These are phyloP conservation scores for Botrytis cinerea DNA, from an alignment of 2,329 filamentous ascomycete species.

Conservation along the genomic window DNA sequence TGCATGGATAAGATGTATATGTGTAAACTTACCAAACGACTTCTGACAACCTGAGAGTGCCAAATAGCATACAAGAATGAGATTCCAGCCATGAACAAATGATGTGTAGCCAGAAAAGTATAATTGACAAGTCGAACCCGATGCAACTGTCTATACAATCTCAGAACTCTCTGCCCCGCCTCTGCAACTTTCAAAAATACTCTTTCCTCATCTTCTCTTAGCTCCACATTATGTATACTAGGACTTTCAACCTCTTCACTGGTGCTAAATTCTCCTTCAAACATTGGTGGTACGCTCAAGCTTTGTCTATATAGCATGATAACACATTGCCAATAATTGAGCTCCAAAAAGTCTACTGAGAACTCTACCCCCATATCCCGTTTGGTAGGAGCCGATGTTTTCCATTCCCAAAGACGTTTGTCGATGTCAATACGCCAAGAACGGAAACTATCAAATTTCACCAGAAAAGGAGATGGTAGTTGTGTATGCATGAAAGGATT, in stretches of 20 bases:
- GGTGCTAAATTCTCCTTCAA: constrained; percentile 75
- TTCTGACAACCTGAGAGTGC: constrained; percentile 89
- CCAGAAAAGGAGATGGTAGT: constrained; percentile 81
- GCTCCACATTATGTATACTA: constrained; percentile 63
- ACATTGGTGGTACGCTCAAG: constrained; percentile 78
- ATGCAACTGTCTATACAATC: constrained; percentile 87
- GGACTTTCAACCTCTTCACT: constrained; percentile 65
- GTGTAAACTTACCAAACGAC: constrained; percentile 67
- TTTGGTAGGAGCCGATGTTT: constrained; percentile 74
- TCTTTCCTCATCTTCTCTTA: constrained; percentile 80
- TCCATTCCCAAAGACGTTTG: constrained; percentile 81
- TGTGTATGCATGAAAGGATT: constrained; percentile 77
- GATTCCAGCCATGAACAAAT: constrained; percentile 95
- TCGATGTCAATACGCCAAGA: constrained; percentile 90
- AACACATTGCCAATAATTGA: constrained; percentile 97
- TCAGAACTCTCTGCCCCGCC: constrained; percentile 88
- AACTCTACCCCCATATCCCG: constrained; percentile 84
- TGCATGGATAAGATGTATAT: not conserved
- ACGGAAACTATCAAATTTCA: constrained; percentile 80
- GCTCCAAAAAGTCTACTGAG: constrained; percentile 82
- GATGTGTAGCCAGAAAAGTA: constrained; percentile 92
- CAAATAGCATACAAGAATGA: constrained; percentile 97
- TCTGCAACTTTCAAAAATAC: constrained; percentile 95
- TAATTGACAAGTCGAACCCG: constrained; percentile 89
- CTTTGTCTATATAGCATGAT: constrained; percentile 96